Evolutionary conservation across 2,329 filamentous ascomycete species (phyloP).

Genomic region (Atkinsonella hypoxylon): DNA sequence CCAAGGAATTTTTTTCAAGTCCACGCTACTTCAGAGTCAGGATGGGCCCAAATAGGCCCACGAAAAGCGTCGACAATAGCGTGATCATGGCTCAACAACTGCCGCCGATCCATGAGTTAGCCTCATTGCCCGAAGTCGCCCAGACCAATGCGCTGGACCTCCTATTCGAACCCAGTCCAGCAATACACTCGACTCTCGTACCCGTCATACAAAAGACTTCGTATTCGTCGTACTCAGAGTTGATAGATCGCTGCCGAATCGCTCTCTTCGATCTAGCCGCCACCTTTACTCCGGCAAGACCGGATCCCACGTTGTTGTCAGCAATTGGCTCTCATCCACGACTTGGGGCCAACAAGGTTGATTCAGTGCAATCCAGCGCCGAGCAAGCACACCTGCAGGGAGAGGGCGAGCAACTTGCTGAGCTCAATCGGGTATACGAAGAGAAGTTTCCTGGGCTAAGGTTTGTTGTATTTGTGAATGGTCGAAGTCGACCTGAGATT

Average conservation of each 20-base stretch:
- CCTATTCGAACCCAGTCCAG: constrained; percentile 72
- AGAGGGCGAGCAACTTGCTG: constrained; percentile 46
- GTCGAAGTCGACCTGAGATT: constrained; percentile 57
- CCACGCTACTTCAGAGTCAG: not conserved
- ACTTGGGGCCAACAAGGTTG: constrained; percentile 67
- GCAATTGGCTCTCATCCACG: constrained; percentile 77
- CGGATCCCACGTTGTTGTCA: constrained; percentile 42
- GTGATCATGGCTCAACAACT: constrained; percentile 24
- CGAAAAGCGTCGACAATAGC: not conserved
- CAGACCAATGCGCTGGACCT: constrained; percentile 55
- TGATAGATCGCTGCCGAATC: constrained; percentile 55
- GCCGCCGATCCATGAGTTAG: constrained; percentile 45
- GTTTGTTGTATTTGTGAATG: constrained; percentile 91
- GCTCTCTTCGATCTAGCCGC: constrained; percentile 50
- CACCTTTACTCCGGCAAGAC: constrained; percentile 34
- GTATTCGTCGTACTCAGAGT: constrained; percentile 55
- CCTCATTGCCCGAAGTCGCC: constrained; percentile 39
- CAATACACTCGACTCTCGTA: constrained; percentile 60
- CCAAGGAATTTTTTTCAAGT: not conserved
- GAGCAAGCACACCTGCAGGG: constrained; percentile 70
- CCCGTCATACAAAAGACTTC: constrained; percentile 45
- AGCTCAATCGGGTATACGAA: constrained; percentile 70
- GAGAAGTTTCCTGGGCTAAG: constrained; percentile 65
- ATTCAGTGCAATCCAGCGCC: constrained; percentile 67
- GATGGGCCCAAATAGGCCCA: not conserved